Conservation (phyloP, 805 yeast species). For the Candida koratica region DNA sequence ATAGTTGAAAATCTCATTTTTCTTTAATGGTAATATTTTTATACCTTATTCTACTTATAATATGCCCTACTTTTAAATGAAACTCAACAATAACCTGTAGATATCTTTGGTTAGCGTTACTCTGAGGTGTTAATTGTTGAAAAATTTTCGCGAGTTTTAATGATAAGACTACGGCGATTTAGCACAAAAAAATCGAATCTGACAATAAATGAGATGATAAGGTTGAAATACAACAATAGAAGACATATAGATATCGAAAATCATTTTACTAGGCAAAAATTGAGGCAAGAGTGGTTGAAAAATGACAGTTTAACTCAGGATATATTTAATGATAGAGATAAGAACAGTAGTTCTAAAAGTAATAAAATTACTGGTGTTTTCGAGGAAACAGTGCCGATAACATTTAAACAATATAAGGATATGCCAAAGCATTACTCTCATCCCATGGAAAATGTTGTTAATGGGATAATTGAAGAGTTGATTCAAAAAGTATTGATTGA, state of each 20-base stretch:
- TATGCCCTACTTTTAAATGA: not conserved
- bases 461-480: constrained; percentile 15
- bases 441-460: constrained; percentile 8
- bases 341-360: not conserved
- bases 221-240: constrained; percentile 7
- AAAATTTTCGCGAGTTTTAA: constrained; percentile 8
- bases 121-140: constrained; percentile 6
- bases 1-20: constrained; percentile 17
- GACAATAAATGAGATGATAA: not conserved
- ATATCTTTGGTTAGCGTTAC: no score
- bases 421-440: constrained; percentile 9
- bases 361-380: not conserved
- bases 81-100: no score
- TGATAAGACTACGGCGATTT: constrained; percentile 8
- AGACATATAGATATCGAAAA: constrained; percentile 5
- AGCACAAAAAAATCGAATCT: not conserved
- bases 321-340: no score
- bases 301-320: not conserved
- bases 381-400: not conserved
- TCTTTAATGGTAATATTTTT: not conserved
- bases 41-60: not conserved
- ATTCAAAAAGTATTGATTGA: constrained; percentile 28
- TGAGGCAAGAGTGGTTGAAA: constrained; percentile 2
- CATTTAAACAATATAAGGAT: not conserved
- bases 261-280: not conserved